A percentile compares a stretch with the other conserved stretches of the same genome.
Evolutionary conservation across 2,329 filamentous ascomycete species (phyloP).

Genomic region (Penicillium sp.): DNA sequence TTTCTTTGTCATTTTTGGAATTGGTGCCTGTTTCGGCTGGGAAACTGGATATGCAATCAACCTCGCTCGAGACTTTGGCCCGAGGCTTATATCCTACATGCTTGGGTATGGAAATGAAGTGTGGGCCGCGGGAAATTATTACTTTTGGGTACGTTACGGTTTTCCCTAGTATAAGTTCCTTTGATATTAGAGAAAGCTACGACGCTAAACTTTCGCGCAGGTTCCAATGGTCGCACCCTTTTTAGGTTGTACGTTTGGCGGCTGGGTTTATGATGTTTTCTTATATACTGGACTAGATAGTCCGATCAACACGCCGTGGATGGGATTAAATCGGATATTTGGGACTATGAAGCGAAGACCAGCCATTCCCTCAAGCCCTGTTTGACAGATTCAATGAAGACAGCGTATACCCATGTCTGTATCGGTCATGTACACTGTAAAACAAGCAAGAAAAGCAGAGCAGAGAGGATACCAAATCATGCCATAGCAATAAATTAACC

Average conservation of each 20-base stretch:
- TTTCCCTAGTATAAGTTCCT: too few species aligned
- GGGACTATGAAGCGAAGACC: conserved; percentile 21
- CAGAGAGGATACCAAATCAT: background rate
- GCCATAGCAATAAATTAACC: background rate
- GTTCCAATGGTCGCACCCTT: conserved; percentile 76
- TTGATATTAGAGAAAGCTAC: too few species aligned
- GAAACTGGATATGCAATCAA: conserved; percentile 79
- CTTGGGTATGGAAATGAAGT: conserved; percentile 71
- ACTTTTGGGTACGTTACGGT: conserved; percentile 66
- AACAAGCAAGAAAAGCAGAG: background rate
- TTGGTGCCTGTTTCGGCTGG: conserved; percentile 75
- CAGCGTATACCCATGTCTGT: background rate
- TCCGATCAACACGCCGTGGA: conserved; percentile 69
- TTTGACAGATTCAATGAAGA: conserved; percentile 11
- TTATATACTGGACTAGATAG: conserved; percentile 69
- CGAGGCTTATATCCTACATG: conserved; percentile 67
- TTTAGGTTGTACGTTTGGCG: conserved; percentile 65
- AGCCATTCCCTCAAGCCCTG: conserved; percentile 19
- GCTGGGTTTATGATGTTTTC: conserved; percentile 69
- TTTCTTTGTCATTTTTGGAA: conserved; percentile 75
- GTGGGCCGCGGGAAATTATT: conserved; percentile 70
- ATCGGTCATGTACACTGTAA: background rate
- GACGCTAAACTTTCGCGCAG: conserved; percentile 42
- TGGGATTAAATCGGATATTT: conserved; percentile 64
- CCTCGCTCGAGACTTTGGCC: conserved; percentile 72